phyloP scores from a whole-genome alignment of 306 rosid genomes.

The Hippophae rhamnoides region DNA sequence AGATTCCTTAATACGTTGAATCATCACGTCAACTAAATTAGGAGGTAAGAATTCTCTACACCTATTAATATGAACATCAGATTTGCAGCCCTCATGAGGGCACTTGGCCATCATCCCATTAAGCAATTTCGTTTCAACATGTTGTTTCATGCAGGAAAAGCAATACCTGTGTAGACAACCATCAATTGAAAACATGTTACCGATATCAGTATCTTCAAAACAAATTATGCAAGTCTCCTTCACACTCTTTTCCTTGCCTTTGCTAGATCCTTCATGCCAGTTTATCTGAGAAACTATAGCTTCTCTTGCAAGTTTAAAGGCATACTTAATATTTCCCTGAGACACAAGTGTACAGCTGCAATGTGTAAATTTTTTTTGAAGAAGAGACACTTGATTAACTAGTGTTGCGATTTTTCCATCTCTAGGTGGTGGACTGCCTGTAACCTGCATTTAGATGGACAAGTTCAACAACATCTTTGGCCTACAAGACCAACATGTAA shows the following conservation, averaged over 20 bases:
- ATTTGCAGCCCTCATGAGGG: slow-evolving; percentile 56
- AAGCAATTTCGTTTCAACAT: slow-evolving; percentile 65
- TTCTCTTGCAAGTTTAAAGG: slow-evolving; percentile 58
- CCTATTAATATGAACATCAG: slow-evolving; percentile 43
- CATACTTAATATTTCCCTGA: slow-evolving; percentile 44
- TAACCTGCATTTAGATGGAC: slow-evolving; percentile 28
- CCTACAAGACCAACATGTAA: too few species aligned
- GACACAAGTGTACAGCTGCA: slow-evolving; percentile 33
- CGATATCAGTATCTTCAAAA: slow-evolving; percentile 50
- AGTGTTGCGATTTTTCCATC: slow-evolving; percentile 39
- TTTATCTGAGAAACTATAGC: slow-evolving; percentile 49
- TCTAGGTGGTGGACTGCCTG: slow-evolving; percentile 38
- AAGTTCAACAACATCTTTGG: neutral
- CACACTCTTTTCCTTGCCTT: slow-evolving; percentile 8
- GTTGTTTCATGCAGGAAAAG: slow-evolving; percentile 70
- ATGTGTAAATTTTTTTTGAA: slow-evolving; percentile 27
- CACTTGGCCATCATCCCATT: slow-evolving; percentile 52
- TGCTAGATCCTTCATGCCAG: slow-evolving; percentile 21
- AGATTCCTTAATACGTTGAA: slow-evolving; percentile 52
- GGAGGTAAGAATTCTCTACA: slow-evolving; percentile 57
- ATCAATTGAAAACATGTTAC: slow-evolving; percentile 48
- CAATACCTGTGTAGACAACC: slow-evolving; percentile 67
- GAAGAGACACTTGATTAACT: slow-evolving; percentile 30
- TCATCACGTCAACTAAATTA: slow-evolving; percentile 41
- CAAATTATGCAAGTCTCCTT: slow-evolving; percentile 60